phyloP scores from a whole-genome alignment of 768 basidiomycete species.

The Aureoboletus auriporus region DNA sequence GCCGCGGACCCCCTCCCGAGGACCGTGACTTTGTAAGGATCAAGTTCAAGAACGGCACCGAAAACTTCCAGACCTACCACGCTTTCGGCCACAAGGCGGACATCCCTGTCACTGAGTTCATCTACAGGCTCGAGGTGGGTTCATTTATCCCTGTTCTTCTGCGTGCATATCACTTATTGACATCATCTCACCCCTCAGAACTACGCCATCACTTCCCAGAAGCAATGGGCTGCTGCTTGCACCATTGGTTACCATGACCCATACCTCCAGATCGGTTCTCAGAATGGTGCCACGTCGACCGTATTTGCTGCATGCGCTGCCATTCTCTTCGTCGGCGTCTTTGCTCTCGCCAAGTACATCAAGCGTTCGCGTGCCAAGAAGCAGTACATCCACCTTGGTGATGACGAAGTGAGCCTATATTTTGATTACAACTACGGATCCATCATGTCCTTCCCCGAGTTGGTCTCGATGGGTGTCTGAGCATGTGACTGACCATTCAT shows the following conservation, averaged over 20 bases:
- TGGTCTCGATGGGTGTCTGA: not conserved
- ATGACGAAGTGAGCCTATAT: constrained; percentile 33
- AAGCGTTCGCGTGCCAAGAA: constrained; percentile 32
- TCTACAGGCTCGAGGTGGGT: constrained; percentile 72
- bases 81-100: constrained; percentile 73
- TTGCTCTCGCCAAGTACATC: constrained; percentile 33
- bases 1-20: constrained; percentile 70
- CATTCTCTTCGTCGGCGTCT: constrained; percentile 31
- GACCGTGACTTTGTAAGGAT: constrained; percentile 78
- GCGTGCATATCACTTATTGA: not conserved
- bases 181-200: constrained; percentile 26
- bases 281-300: constrained; percentile 30
- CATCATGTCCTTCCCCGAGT: too few relatives aligned
- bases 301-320: constrained; percentile 34
- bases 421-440: not conserved
- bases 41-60: constrained; percentile 83
- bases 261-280: constrained; percentile 29
- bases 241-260: constrained; percentile 29
- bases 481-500: constrained; percentile 5
- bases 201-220: constrained; percentile 42
- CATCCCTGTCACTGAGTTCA: constrained; percentile 81
- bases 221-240: constrained; percentile 43
- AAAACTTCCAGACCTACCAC: constrained; percentile 61
- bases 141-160: not conserved
- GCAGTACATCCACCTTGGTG: constrained; percentile 33